A percentile compares a stretch with the other conserved stretches of the same genome.
phyloP scores from a whole-genome alignment of 768 basidiomycete species.

The Heimioporus sp. region DNA sequence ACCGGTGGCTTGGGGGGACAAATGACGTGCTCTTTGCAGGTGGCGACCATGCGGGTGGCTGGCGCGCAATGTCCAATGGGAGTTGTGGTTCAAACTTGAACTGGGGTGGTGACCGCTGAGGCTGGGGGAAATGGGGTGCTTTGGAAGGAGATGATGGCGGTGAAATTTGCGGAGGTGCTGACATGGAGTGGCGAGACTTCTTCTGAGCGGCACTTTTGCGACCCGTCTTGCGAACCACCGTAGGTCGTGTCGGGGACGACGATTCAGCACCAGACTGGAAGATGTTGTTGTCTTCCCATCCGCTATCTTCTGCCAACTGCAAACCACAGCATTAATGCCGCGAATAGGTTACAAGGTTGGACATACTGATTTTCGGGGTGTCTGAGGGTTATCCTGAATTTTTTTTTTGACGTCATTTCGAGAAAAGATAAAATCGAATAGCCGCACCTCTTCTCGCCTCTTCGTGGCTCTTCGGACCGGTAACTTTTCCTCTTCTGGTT shows the following conservation, averaged over 20 bases:
- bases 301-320: constrained; percentile 61
- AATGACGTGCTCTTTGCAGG: constrained; percentile 12
- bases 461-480: constrained; percentile 59
- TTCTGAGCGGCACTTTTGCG: constrained; percentile 39
- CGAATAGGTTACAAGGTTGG: constrained; percentile 16
- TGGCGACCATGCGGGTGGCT: constrained; percentile 20
- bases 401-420: constrained; percentile 26
- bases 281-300: constrained; percentile 89
- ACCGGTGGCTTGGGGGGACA: constrained; percentile 16
- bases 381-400: constrained; percentile 45
- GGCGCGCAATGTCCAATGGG: constrained; percentile 36
- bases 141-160: constrained; percentile 43
- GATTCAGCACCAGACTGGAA: constrained; percentile 90
- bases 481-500: constrained; percentile 63
- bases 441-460: constrained; percentile 50
- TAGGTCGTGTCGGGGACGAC: constrained; percentile 71
- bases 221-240: constrained; percentile 48
- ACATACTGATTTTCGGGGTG: constrained; percentile 54
- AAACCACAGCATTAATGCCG: neutral
- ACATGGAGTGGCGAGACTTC: constrained; percentile 67
- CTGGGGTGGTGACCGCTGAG: constrained; percentile 47
- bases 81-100: constrained; percentile 57
- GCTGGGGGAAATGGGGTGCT: constrained; percentile 19
- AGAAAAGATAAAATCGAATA: neutral
- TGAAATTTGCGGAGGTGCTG: constrained; percentile 60